These are phyloP conservation scores for Aureobasidium sp. DNA, from an alignment of 2,329 filamentous ascomycete species.

Conservation along the genomic window DNA sequence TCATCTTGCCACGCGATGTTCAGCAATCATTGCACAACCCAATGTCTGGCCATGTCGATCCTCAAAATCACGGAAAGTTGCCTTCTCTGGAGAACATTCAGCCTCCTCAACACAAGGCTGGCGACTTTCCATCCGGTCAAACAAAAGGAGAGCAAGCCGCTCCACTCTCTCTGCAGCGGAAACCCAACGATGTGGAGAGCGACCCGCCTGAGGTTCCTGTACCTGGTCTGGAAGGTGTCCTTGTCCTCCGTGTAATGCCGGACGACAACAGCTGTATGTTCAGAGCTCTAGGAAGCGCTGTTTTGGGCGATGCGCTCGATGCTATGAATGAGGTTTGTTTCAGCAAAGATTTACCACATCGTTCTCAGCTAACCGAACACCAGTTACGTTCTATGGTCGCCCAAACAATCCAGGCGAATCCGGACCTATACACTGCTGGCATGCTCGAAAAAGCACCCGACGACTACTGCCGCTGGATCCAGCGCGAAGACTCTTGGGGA, in stretches of 20 bases:
- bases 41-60: slow-evolving; percentile 20
- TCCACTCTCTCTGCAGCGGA: slow-evolving; percentile 35
- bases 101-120: slow-evolving; percentile 21
- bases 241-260: slow-evolving; percentile 85
- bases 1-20: slow-evolving; percentile 45
- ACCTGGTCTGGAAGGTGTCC: slow-evolving; percentile 46
- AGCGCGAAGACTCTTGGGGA: slow-evolving; percentile 75
- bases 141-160: slow-evolving; percentile 23
- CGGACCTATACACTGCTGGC: slow-evolving; percentile 63
- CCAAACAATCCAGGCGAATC: slow-evolving; percentile 65
- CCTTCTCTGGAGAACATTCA: slow-evolving; percentile 19
- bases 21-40: slow-evolving; percentile 28
- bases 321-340: slow-evolving; percentile 49
- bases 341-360: neutral
- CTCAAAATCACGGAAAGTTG: slow-evolving; percentile 20
- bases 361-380: neutral
- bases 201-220: slow-evolving; percentile 56
- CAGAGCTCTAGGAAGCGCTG: slow-evolving; percentile 72
- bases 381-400: slow-evolving; percentile 66
- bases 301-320: slow-evolving; percentile 57
- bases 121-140: slow-evolving; percentile 21
- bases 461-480: slow-evolving; percentile 75
- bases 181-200: slow-evolving; percentile 36
- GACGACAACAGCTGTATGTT: slow-evolving; percentile 96
- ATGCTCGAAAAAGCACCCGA: slow-evolving; percentile 63